Evolutionary conservation across 1,139 yeast genomes (phyloP).

Genomic region (Chernovozyma aurita): DNA sequence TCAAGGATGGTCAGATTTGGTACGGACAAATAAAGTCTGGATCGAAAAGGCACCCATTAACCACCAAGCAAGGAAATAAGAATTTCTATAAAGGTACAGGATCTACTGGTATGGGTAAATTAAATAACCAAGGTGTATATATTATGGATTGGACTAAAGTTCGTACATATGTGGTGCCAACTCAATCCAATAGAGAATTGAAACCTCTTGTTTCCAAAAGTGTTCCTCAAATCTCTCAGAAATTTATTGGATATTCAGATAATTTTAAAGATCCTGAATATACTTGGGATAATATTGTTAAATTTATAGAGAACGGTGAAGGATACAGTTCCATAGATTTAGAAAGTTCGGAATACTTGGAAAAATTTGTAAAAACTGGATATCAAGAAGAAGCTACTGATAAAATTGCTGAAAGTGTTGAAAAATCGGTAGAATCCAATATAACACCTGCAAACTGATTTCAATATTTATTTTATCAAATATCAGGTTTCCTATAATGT

Average conservation of each 20-base stretch:
- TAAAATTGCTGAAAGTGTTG: neutral
- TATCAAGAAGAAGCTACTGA: neutral
- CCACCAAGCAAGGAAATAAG: conserved; percentile 93
- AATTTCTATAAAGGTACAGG: conserved; percentile 94
- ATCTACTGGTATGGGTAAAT: conserved; percentile 85
- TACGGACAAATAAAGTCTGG: conserved; percentile 78
- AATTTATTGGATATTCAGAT: conserved; percentile 62
- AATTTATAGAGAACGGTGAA: conserved; percentile 71
- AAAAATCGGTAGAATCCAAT: no score
- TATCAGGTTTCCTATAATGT: no score
- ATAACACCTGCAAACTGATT: no score
- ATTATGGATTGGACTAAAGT: conserved; percentile 80
- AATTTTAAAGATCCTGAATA: conserved; percentile 74
- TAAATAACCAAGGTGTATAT: conserved; percentile 71
- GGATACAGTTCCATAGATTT: conserved; percentile 37
- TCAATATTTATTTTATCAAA: no score
- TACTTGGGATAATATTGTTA: conserved; percentile 67
- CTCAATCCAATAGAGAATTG: conserved; percentile 41
- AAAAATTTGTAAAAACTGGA: conserved; percentile 31
- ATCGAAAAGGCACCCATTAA: conserved; percentile 77
- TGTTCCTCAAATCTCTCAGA: conserved; percentile 66
- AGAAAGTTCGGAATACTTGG: conserved; percentile 36
- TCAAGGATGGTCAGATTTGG: conserved; percentile 76
- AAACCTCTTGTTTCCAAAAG: conserved; percentile 72
- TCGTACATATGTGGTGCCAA: conserved; percentile 86